These are phyloP conservation scores for Arabidopsis thaliana DNA, from an alignment of 345 rosid genomes.

Conservation along the genomic window DNA sequence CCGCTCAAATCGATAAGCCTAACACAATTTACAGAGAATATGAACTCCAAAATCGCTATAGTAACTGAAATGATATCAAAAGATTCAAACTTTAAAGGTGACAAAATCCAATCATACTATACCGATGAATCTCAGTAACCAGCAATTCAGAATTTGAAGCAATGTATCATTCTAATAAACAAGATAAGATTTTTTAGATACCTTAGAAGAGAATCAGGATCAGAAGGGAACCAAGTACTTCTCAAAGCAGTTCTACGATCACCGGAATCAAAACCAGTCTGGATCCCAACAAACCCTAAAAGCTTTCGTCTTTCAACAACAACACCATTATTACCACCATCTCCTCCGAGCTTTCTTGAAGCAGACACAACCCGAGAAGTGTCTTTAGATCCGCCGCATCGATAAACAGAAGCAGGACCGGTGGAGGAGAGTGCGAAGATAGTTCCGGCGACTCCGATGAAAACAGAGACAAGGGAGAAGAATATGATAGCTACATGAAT, in stretches of 20 bases:
- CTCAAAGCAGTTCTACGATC: slow-evolving; percentile 66
- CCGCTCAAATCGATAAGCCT: not conserved
- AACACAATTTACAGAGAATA: not conserved
- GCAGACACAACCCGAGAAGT: slow-evolving; percentile 52
- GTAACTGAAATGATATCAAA: slow-evolving; percentile 12
- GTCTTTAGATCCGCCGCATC: slow-evolving; percentile 70
- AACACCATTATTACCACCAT: slow-evolving; percentile 40
- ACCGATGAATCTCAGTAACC: not conserved
- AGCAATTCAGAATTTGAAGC: slow-evolving; percentile 7
- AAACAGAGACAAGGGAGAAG: slow-evolving; percentile 59
- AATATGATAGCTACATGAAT: slow-evolving; percentile 49
- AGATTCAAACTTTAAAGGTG: slow-evolving; percentile 4
- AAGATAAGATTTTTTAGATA: slow-evolving; percentile 30
- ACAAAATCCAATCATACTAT: not conserved
- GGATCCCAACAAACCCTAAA: slow-evolving; percentile 82
- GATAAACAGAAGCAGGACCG: slow-evolving; percentile 52
- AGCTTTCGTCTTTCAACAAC: slow-evolving; percentile 63
- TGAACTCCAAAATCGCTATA: not conserved
- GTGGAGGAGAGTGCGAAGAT: slow-evolving; percentile 59
- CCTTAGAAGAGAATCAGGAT: slow-evolving; percentile 75
- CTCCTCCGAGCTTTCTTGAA: slow-evolving; percentile 49
- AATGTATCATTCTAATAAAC: not conserved
- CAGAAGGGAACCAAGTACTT: slow-evolving; percentile 80
- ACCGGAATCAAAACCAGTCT: slow-evolving; percentile 66
- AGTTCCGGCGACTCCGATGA: slow-evolving; percentile 67